Percentiles rank a stretch among this genome's conserved stretches.
Evolutionary conservation across 106 monocot genomes (phyloP).

Genomic region (Apostasia shenzhenica): DNA sequence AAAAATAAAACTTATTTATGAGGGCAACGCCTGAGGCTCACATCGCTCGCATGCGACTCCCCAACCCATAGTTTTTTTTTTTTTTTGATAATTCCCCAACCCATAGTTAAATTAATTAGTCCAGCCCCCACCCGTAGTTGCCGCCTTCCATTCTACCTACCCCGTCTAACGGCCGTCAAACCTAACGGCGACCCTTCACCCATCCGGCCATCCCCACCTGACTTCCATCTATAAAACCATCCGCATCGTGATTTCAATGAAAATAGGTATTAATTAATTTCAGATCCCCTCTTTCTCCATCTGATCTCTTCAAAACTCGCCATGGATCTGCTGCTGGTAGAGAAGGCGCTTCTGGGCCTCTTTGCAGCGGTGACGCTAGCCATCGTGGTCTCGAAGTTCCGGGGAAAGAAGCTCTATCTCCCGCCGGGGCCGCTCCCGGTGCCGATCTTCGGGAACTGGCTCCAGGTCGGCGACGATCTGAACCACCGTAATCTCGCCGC

Average conservation of each 20-base stretch:
- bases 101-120: no score
- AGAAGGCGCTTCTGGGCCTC: slow-evolving; percentile 68
- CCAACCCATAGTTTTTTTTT: no score
- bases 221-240: neutral
- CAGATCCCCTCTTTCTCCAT: neutral
- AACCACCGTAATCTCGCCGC: slow-evolving; percentile 60
- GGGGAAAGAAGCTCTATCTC: slow-evolving; percentile 60
- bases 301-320: neutral
- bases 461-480: slow-evolving; percentile 75
- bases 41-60: no score
- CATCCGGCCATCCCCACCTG: neutral
- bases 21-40: no score
- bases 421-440: slow-evolving; percentile 62
- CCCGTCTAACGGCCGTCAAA: neutral
- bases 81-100: neutral
- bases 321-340: slow-evolving; percentile 70
- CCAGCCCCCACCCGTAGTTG: no score
- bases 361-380: slow-evolving; percentile 54
- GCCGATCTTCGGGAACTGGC: slow-evolving; percentile 77
- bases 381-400: slow-evolving; percentile 48
- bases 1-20: no score
- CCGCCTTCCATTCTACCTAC: neutral
- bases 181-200: neutral
- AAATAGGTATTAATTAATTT: neutral
- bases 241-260: neutral